Conservation (phyloP, 2,329 filamentous ascomycete species). For the Penicillium glabrum region DNA sequence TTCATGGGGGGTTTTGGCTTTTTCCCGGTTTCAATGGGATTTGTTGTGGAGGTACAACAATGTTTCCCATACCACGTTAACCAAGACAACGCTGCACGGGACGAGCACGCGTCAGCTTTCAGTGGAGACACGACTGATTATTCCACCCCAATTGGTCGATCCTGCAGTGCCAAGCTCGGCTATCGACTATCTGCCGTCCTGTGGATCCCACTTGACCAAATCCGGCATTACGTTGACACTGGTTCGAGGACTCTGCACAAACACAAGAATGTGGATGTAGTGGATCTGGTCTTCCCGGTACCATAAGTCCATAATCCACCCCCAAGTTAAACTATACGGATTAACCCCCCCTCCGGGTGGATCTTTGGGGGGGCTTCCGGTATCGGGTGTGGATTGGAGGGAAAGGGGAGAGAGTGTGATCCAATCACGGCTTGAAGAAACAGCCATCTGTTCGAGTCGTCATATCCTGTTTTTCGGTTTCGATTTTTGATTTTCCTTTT, state of each 20-base stretch:
- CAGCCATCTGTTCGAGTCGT: background rate
- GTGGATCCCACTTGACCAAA: slow-evolving; percentile 5
- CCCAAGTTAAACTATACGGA: slow-evolving; percentile 8
- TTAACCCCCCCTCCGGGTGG: slow-evolving; percentile 1
- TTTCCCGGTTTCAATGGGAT: background rate
- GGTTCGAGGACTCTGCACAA: slow-evolving; percentile 15
- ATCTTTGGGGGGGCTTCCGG: slow-evolving; percentile 7
- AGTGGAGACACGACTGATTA: slow-evolving; percentile 10
- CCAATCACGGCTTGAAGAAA: background rate
- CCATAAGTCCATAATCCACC: background rate
- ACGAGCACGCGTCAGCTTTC: slow-evolving; percentile 38
- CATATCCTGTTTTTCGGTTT: background rate
- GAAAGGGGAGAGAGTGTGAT: background rate
- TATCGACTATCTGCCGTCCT: slow-evolving; percentile 41
- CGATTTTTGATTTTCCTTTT: background rate
- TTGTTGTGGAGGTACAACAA: background rate
- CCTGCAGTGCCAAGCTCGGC: slow-evolving; percentile 35
- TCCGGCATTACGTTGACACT: background rate
- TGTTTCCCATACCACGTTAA: slow-evolving; percentile 18
- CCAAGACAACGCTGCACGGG: slow-evolving; percentile 15
- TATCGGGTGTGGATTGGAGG: slow-evolving; percentile 15
- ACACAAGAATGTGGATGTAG: slow-evolving; percentile 21
- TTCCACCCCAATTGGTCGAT: slow-evolving; percentile 29
- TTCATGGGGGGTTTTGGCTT: background rate
- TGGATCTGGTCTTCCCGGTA: slow-evolving; percentile 6